A percentile compares a stretch with the other conserved stretches of the same genome.
Conservation (phyloP, 2,329 filamentous ascomycete genomes). For the Talaromyces sp. region DNA sequence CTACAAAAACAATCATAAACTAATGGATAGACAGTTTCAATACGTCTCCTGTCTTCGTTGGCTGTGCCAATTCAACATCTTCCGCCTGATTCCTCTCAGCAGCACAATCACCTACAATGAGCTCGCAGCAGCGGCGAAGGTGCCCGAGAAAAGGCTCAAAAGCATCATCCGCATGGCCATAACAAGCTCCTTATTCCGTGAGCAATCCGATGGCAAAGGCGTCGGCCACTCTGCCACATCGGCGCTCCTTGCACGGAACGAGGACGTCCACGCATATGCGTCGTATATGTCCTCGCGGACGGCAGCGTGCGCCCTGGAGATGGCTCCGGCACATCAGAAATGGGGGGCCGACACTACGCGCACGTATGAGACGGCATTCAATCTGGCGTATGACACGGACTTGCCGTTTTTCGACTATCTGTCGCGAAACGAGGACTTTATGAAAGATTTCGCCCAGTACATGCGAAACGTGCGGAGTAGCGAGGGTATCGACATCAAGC, state of each 20-base stretch:
- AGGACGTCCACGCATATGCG: constrained; percentile 25
- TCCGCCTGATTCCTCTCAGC: neutral
- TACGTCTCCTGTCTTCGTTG: neutral
- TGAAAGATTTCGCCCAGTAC: too few species aligned
- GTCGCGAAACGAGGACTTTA: too few species aligned
- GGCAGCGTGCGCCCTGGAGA: neutral
- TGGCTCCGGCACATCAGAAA: too few species aligned
- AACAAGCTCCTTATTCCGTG: constrained; percentile 53
- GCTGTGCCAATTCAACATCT: neutral
- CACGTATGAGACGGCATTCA: too few species aligned
- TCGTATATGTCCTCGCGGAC: constrained; percentile 6
- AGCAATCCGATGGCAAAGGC: constrained; percentile 41
- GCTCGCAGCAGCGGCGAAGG: constrained; percentile 6
- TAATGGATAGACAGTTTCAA: neutral
- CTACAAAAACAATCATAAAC: too few species aligned
- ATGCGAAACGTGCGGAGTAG: too few species aligned
- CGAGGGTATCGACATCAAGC: too few species aligned
- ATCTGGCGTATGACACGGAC: too few species aligned
- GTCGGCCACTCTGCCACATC: constrained; percentile 55
- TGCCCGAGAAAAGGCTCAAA: constrained; percentile 25
- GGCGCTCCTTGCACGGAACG: constrained; percentile 32
- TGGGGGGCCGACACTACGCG: too few species aligned
- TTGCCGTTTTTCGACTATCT: too few species aligned
- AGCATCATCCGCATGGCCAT: constrained; percentile 57
- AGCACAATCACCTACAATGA: neutral